Percentiles rank a stretch among this genome's conserved stretches.
Conservation (phyloP, 75 land plant genomes). For the Sequoia sempervirens region DNA sequence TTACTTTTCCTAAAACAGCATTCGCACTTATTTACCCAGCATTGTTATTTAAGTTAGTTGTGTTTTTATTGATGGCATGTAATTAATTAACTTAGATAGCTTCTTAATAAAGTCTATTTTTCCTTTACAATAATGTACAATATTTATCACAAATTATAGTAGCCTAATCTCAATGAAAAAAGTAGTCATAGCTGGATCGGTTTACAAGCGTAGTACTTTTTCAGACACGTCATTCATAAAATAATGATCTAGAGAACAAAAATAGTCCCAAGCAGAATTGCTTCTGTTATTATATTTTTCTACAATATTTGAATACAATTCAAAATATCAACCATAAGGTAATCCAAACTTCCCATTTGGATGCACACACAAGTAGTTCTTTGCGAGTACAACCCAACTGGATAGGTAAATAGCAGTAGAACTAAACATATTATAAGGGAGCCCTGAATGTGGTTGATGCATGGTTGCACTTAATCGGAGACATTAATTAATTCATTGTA, state of each 20-base stretch:
- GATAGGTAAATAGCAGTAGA: neutral
- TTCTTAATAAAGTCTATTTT: too few relatives aligned
- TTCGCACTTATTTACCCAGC: too few relatives aligned
- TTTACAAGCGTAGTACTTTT: neutral
- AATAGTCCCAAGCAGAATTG: too few relatives aligned
- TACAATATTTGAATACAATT: neutral
- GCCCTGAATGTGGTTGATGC: neutral
- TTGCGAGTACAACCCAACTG: neutral
- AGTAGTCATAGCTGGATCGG: neutral
- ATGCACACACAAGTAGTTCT: neutral
- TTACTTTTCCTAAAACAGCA: too few relatives aligned
- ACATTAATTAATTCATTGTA: neutral
- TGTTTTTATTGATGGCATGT: too few relatives aligned
- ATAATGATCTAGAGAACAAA: too few relatives aligned
- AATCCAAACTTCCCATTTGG: neutral
- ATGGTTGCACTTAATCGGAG: neutral
- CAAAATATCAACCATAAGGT: neutral
- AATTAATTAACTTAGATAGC: too few relatives aligned
- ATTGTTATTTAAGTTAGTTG: too few relatives aligned
- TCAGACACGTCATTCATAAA: neutral
- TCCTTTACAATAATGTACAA: too few relatives aligned
- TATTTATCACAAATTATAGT: too few relatives aligned
- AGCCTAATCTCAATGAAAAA: too few relatives aligned
- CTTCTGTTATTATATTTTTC: too few relatives aligned
- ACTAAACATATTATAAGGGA: neutral